Conservation (phyloP, 805 yeast species). For the Candida khao-thaluensis region DNA sequence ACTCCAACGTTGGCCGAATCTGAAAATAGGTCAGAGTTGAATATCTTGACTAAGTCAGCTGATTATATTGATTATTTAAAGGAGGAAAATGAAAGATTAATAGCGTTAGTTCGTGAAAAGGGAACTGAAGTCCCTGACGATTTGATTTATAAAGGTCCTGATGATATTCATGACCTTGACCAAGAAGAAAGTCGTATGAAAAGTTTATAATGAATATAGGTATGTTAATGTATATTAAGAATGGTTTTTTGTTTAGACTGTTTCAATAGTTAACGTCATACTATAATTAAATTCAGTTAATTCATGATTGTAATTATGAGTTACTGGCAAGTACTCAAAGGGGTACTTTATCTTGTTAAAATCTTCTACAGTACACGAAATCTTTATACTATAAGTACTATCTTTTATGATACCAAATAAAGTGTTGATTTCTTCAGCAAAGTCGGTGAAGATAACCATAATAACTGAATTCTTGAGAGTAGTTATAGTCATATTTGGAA, state of each 20-base stretch:
- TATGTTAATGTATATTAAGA: background rate
- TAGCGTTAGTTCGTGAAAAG: conserved; percentile 37
- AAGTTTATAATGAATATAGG: background rate
- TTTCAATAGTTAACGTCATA: conserved; percentile 19
- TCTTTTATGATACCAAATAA: conserved; percentile 9
- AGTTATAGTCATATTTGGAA: conserved; percentile 3
- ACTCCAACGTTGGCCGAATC: conserved; percentile 70
- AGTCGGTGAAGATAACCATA: conserved; percentile 17
- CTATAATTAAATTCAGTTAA: conserved; percentile 16
- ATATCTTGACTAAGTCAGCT: conserved; percentile 64
- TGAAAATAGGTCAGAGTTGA: conserved; percentile 79
- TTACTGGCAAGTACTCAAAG: conserved; percentile 21
- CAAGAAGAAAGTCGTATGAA: conserved; percentile 12
- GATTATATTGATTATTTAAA: conserved; percentile 53
- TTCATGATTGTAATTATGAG: conserved; percentile 12
- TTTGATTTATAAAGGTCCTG: conserved; percentile 29
- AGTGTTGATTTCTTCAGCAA: conserved; percentile 10
- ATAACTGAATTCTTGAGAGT: background rate
- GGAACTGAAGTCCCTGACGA: conserved; percentile 46
- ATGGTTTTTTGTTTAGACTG: background rate
- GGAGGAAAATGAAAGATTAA: conserved; percentile 47
- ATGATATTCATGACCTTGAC: conserved; percentile 18
- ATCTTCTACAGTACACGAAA: conserved; percentile 9
- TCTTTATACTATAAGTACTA: background rate
- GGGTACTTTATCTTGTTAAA: background rate